Base-by-base conservation (phyloP, 2,329 filamentous ascomycete species). In the Botrytis cinerea region DNA sequence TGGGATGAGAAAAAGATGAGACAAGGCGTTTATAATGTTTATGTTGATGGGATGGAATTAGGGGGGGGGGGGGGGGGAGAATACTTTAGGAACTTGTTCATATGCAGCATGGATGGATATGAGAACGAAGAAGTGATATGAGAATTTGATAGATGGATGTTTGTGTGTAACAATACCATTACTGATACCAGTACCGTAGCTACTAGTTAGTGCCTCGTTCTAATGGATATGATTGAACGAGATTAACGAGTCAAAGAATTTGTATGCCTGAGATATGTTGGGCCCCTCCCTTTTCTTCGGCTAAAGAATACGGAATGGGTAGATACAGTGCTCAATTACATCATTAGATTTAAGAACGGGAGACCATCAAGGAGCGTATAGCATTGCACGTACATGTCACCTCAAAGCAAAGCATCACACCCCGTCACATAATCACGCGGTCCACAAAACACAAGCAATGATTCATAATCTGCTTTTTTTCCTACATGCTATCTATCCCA, bases 401-500 rank as follows among this genome's bases (percentile, higher is more conserved):
- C 14, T 51, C 22, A 2, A 18, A 51, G 46, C 32, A 51, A 18
- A 20, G n/a, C 6, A 38, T n/a, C 12, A 20, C 14, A 51, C 48
- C 43, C 48, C 28, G 38, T 66, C 43, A 66, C 28, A 51, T 38
- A 51, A 67, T 40, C 45, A 38, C 22, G 4, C 35, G 22, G 14
- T 38, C 10, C 32, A 61, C 59, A 25, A 6, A n/a, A 4, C 9
- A 43, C 35, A 57, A 57, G 28, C 69, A 40, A 25, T 38, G 22
- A 48, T 66, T 62, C 28, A 38, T 57, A 68, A 59, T 45, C 48
- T 72, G 48, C 45, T 38, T 72, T n/a, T 60, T 43, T 40, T 45
- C 48, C 40, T 67, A 54, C 61, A 72, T 72, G 48, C 70, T 68
- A 72, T 72, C 62, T 72, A 72, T 72, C 62, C 70, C 66, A 45